These are phyloP conservation scores for Lablab purpureus DNA, from an alignment of 306 rosid species.

Conservation along the genomic window DNA sequence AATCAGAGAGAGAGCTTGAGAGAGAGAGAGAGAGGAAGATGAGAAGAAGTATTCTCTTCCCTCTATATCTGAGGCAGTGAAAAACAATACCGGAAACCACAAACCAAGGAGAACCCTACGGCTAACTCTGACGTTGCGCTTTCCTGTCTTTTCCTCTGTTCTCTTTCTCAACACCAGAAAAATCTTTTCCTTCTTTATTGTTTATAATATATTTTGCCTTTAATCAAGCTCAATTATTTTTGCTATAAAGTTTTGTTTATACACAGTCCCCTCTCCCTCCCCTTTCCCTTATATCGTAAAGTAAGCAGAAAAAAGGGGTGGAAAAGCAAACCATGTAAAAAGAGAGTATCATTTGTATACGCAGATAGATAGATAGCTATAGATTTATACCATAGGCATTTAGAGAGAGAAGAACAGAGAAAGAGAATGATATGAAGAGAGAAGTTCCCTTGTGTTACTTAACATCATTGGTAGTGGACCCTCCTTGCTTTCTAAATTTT, in stretches of 20 bases:
- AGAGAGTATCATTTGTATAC: slow-evolving; percentile 64
- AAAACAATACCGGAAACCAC: slow-evolving; percentile 55
- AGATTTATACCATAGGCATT: not conserved
- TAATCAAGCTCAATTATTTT: slow-evolving; percentile 40
- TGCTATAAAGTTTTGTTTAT: slow-evolving; percentile 47
- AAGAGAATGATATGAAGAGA: slow-evolving; percentile 28
- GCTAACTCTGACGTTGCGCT: slow-evolving; percentile 89
- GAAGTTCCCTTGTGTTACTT: slow-evolving; percentile 31
- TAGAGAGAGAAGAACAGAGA: slow-evolving; percentile 35
- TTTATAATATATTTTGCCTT: slow-evolving; percentile 13
- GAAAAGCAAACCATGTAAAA: slow-evolving; percentile 56
- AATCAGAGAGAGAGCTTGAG: slow-evolving; percentile 15
- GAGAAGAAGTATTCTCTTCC: slow-evolving; percentile 52
- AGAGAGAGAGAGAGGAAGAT: slow-evolving; percentile 16
- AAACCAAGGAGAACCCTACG: slow-evolving; percentile 71
- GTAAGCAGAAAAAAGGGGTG: slow-evolving; percentile 49
- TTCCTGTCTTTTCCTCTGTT: slow-evolving; percentile 90
- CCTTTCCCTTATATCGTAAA: slow-evolving; percentile 64
- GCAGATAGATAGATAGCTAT: slow-evolving; percentile 26
- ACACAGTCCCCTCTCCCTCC: slow-evolving; percentile 17
- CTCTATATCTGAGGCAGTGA: slow-evolving; percentile 43
- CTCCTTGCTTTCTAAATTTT: slow-evolving; percentile 56
- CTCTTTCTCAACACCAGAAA: slow-evolving; percentile 52
- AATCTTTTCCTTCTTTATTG: slow-evolving; percentile 8
- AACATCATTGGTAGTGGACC: slow-evolving; percentile 48